Percentiles rank a stretch among this genome's conserved stretches.
These are phyloP conservation scores for Phialophora verrucosa DNA, from an alignment of 2,329 filamentous ascomycete genomes.

Conservation along the genomic window DNA sequence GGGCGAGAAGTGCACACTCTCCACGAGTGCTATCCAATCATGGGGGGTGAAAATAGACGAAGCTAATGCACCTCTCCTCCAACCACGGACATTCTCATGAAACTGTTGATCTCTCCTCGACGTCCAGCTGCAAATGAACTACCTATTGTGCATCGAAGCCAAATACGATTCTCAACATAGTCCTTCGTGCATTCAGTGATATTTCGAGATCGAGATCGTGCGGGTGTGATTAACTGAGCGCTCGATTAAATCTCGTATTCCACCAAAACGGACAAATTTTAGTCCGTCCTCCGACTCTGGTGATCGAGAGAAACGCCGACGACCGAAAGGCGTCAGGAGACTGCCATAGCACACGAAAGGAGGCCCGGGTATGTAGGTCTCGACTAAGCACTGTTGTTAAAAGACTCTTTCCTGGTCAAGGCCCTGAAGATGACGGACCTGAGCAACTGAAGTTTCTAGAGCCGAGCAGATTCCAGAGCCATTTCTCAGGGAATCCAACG, in stretches of 20 bases:
- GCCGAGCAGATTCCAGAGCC: neutral
- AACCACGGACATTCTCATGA: slow-evolving; percentile 9
- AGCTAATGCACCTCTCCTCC: slow-evolving; percentile 15
- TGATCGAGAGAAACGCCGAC: slow-evolving; percentile 4
- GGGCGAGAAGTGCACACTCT: neutral
- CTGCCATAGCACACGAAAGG: slow-evolving; percentile 5
- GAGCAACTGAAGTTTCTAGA: neutral
- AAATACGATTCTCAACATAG: neutral
- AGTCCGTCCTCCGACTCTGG: slow-evolving; percentile 14
- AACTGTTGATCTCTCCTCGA: slow-evolving; percentile 4
- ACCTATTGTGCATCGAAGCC: neutral
- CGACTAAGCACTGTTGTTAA: neutral
- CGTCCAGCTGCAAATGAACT: slow-evolving; percentile 1
- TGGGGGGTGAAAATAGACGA: neutral
- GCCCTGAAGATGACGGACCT: neutral
- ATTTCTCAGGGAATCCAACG: neutral
- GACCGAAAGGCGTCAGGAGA: slow-evolving; percentile 11
- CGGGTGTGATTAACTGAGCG: neutral
- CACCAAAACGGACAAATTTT: slow-evolving; percentile 17
- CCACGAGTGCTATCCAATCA: slow-evolving; percentile 9
- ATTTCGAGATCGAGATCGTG: neutral
- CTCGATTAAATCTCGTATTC: neutral
- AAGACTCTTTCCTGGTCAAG: neutral
- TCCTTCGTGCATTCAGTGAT: neutral
- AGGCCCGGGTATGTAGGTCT: slow-evolving; percentile 8